These are phyloP conservation scores for Cucurbita moschata DNA, from an alignment of 306 rosid species.

Conservation along the genomic window DNA sequence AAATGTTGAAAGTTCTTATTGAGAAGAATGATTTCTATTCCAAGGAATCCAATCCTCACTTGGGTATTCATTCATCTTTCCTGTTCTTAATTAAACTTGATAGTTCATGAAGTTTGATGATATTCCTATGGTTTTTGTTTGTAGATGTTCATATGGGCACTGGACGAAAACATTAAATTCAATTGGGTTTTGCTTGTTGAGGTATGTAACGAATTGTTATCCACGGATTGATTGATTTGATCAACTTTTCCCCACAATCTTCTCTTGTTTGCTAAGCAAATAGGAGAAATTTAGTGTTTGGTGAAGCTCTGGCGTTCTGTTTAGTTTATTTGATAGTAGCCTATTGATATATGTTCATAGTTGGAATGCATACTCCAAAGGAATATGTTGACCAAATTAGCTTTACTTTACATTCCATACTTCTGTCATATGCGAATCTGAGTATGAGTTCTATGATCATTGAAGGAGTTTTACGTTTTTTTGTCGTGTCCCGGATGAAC, in stretches of 20 bases:
- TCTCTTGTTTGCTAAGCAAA: not conserved
- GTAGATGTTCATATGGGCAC: not conserved
- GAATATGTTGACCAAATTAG: not conserved
- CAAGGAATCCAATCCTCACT: constrained; percentile 58
- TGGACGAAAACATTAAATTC: not conserved
- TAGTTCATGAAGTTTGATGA: not conserved
- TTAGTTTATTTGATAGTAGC: not conserved
- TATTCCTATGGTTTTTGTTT: not conserved
- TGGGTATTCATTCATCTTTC: constrained; percentile 9
- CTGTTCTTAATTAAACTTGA: not conserved
- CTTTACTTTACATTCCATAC: not conserved
- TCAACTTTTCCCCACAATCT: not conserved
- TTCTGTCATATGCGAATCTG: not conserved
- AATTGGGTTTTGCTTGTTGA: not conserved
- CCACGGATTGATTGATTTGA: not conserved
- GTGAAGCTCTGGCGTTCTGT: not conserved
- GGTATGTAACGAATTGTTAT: not conserved
- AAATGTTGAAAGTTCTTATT: constrained; percentile 39
- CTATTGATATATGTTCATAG: not conserved
- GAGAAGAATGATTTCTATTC: constrained; percentile 62
- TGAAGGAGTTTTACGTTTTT: constrained; percentile 2
- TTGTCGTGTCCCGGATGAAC: not conserved
- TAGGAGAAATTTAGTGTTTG: not conserved
- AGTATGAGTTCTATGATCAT: not conserved
- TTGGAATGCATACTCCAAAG: not conserved